Evolutionary conservation across 306 rosid genomes (phyloP).

Genomic region (Oxytropis ochrocephala): DNA sequence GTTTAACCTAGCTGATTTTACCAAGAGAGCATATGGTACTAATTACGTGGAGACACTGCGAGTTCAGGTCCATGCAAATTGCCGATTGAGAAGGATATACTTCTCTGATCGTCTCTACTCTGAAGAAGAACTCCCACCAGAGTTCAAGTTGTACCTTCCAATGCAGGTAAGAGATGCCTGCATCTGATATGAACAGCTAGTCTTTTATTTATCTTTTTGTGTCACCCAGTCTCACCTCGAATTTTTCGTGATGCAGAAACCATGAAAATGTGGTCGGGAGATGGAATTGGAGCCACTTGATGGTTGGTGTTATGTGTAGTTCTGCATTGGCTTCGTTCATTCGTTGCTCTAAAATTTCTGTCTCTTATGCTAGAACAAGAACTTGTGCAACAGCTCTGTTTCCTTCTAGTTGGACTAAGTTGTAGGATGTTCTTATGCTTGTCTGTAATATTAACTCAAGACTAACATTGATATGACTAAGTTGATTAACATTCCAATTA

Average conservation of each 20-base stretch:
- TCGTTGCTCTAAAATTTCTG: neutral
- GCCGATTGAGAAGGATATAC: conserved; percentile 89
- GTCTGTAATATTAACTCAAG: neutral
- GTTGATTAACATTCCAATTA: too few relatives aligned
- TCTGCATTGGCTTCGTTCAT: neutral
- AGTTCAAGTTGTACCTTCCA: conserved; percentile 90
- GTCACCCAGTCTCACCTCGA: neutral
- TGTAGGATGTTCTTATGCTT: neutral
- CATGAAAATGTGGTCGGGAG: conserved; percentile 3
- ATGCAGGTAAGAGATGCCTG: conserved; percentile 52
- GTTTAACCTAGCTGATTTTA: conserved; percentile 74
- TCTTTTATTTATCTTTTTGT: neutral
- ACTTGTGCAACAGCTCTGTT: neutral
- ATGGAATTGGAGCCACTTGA: neutral
- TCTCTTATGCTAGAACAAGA: neutral
- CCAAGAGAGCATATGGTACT: conserved; percentile 95
- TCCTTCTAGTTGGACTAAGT: neutral
- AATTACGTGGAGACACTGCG: conserved; percentile 91
- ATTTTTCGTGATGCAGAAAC: conserved; percentile 31
- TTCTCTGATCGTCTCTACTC: conserved; percentile 89
- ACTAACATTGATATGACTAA: too few relatives aligned
- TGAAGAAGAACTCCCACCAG: conserved; percentile 94
- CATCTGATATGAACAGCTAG: neutral
- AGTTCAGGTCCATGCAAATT: conserved; percentile 95
- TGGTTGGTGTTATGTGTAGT: neutral